Evolutionary conservation across 352 stramenopile species (phyloP).

Genomic region (Phytophthora niederhauseri): DNA sequence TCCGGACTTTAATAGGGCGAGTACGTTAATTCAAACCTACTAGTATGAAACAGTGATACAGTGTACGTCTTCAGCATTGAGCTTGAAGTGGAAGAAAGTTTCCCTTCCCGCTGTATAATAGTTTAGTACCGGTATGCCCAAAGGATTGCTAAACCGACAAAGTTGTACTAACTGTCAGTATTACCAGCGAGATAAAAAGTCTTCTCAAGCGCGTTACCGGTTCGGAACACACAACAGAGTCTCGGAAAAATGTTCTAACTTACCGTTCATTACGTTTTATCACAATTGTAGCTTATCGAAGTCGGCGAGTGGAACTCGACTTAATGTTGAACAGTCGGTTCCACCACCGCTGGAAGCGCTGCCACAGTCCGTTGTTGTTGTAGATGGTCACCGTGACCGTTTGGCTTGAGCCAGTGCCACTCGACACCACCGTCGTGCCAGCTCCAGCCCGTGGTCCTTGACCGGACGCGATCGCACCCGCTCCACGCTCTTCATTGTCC

Average conservation of each 20-base stretch:
- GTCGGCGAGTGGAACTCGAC: constrained; percentile 1
- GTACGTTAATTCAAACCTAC: no score
- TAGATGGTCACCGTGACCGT: constrained; percentile 31
- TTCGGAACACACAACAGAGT: background rate
- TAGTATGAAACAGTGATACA: no score
- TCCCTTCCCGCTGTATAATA: no score
- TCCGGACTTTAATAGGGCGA: no score
- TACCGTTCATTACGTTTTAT: background rate
- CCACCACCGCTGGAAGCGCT: constrained; percentile 28
- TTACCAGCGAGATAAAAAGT: no score
- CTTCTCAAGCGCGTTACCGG: no score
- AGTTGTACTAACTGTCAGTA: no score
- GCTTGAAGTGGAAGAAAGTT: no score
- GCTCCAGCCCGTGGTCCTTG: constrained; percentile 14
- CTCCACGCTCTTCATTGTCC: constrained; percentile 10
- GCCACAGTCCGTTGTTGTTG: constrained; percentile 34
- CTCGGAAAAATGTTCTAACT: background rate
- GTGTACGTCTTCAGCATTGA: no score
- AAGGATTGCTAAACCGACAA: no score
- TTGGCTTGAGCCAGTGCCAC: background rate
- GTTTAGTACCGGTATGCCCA: no score
- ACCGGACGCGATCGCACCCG: background rate
- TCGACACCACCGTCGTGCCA: constrained; percentile 20
- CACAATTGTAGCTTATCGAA: background rate
- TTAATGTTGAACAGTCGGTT: constrained; percentile 19